A percentile compares a stretch with the other conserved stretches of the same genome.
These are phyloP conservation scores for Tolypocladium inflatum DNA, from an alignment of 2,329 filamentous ascomycete genomes.

Conservation along the genomic window DNA sequence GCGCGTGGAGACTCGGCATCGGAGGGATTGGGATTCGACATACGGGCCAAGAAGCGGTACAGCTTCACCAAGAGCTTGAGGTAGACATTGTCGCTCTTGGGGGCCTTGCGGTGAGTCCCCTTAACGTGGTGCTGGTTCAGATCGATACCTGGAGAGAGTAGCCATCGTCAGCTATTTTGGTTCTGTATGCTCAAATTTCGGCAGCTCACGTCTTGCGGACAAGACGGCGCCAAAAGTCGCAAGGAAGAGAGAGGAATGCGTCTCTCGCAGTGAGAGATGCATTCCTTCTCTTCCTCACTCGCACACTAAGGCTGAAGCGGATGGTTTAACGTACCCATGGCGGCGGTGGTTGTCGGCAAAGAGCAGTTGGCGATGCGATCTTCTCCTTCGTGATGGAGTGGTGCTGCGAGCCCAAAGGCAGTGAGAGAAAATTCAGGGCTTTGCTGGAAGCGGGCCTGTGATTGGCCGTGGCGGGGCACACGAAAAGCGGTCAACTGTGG, in stretches of 20 bases:
- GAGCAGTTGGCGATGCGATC: constrained; percentile 30
- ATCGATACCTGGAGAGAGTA: constrained; percentile 56
- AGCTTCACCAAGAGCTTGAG: constrained; percentile 96
- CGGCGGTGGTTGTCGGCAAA: constrained; percentile 32
- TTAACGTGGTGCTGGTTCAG: constrained; percentile 61
- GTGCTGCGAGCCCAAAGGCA: constrained; percentile 11
- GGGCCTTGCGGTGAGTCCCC: constrained; percentile 77
- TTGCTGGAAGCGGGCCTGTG: constrained; percentile 7
- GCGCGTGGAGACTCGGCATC: neutral
- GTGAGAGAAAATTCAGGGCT: constrained; percentile 20
- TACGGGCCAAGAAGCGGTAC: constrained; percentile 94
- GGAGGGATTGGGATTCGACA: constrained; percentile 27
- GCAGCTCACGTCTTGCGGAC: constrained; percentile 13
- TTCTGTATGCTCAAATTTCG: constrained; percentile 52
- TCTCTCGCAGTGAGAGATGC: neutral
- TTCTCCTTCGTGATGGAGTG: constrained; percentile 25
- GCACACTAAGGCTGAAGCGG: constrained; percentile 35
- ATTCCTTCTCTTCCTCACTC: constrained; percentile 29
- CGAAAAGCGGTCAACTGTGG: constrained; percentile 29
- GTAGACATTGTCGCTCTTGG: constrained; percentile 98
- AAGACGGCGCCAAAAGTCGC: constrained; percentile 7
- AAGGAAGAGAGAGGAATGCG: neutral
- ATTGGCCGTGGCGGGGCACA: constrained; percentile 4
- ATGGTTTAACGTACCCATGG: constrained; percentile 49
- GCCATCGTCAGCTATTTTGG: constrained; percentile 52